phyloP scores from a whole-genome alignment of 331 rosid species.

The Prunus yedoensis region DNA sequence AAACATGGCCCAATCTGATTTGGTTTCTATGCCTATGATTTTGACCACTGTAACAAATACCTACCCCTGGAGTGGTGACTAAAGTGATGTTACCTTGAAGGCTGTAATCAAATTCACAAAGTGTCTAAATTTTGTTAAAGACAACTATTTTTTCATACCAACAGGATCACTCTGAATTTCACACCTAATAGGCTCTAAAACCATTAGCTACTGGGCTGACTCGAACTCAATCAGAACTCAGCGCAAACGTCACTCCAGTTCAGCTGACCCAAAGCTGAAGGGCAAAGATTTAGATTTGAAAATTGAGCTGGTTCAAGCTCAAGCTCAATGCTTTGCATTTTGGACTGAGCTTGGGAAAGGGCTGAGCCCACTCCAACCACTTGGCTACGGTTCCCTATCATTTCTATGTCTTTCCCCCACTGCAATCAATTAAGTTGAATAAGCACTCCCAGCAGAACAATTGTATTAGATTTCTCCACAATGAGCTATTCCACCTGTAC shows the following conservation, averaged over 20 bases:
- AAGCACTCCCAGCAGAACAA: too few relatives aligned
- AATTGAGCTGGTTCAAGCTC: background rate
- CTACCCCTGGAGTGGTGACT: background rate
- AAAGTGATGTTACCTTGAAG: background rate
- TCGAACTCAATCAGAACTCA: background rate
- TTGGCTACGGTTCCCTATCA: too few relatives aligned
- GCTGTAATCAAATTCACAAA: background rate
- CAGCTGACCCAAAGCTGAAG: background rate
- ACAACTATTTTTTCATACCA: background rate
- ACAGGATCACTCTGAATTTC: background rate
- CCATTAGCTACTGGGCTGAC: background rate
- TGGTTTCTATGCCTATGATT: background rate
- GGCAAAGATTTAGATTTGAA: background rate
- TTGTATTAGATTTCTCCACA: too few relatives aligned
- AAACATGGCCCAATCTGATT: background rate
- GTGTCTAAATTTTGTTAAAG: background rate
- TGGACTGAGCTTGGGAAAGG: background rate
- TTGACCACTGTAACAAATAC: background rate
- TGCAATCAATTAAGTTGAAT: too few relatives aligned
- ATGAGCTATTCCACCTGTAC: too few relatives aligned
- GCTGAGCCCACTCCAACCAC: background rate
- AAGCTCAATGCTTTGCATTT: background rate
- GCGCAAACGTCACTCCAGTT: background rate
- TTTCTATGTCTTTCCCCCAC: too few relatives aligned
- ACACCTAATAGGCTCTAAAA: background rate